These are phyloP conservation scores for Priceomyces fermenticarens DNA, from an alignment of 805 yeast species.

Conservation along the genomic window DNA sequence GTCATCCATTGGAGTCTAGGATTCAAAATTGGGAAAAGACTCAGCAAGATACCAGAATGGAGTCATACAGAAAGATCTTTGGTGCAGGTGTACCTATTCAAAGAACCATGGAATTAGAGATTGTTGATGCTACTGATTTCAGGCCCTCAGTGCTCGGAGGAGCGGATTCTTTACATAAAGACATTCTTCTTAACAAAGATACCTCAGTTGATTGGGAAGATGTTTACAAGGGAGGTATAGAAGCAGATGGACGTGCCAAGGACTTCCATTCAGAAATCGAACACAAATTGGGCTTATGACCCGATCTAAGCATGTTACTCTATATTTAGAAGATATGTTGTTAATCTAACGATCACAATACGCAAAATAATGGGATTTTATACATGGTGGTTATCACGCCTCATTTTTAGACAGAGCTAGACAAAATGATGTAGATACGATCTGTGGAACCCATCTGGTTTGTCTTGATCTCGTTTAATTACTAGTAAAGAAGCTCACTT, in stretches of 20 bases:
- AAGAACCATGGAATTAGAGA: constrained; percentile 81
- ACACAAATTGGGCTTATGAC: constrained; percentile 48
- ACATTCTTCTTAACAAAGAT: constrained; percentile 78
- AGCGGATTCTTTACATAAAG: constrained; percentile 60
- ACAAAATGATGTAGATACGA: too few relatives aligned
- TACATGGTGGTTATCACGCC: too few relatives aligned
- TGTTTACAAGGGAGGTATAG: constrained; percentile 61
- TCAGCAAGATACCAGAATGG: constrained; percentile 67
- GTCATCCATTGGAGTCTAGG: constrained; percentile 85
- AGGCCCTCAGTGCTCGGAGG: constrained; percentile 65
- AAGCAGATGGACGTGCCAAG: constrained; percentile 31
- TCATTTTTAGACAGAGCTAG: too few relatives aligned
- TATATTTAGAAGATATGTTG: too few relatives aligned
- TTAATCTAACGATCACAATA: too few relatives aligned
- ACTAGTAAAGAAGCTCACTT: too few relatives aligned
- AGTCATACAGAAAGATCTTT: constrained; percentile 75
- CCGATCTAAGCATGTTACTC: constrained; percentile 9
- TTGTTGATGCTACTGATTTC: constrained; percentile 65
- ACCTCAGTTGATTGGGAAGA: constrained; percentile 90
- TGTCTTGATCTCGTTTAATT: too few relatives aligned
- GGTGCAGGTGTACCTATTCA: constrained; percentile 95
- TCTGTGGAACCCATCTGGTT: too few relatives aligned
- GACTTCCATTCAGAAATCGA: constrained; percentile 79
- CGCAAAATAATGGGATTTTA: too few relatives aligned
- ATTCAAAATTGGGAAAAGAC: constrained; percentile 76